Conservation (phyloP, 441 rosid genomes). For the Omphalea diandra region DNA sequence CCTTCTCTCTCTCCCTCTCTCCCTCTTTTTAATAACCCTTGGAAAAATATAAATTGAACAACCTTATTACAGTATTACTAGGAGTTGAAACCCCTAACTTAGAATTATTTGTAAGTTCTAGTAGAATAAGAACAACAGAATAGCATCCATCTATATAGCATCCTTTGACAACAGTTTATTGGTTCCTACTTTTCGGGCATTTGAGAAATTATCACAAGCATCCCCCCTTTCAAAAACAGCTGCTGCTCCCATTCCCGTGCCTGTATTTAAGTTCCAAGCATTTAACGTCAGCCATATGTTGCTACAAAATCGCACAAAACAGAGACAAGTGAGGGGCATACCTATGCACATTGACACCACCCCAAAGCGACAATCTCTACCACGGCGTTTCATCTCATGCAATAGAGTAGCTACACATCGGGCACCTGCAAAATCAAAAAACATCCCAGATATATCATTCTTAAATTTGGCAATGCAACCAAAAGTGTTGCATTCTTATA, state of each 20-base stretch:
- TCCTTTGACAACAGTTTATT: conserved; percentile 50
- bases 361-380: conserved; percentile 90
- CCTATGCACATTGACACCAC: conserved; percentile 99
- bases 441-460: background rate
- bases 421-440: conserved; percentile 52
- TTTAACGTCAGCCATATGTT: background rate
- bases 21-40: no score
- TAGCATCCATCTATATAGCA: conserved; percentile 25
- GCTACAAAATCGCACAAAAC: background rate
- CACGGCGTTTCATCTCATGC: conserved; percentile 98
- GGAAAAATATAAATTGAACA: background rate
- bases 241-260: conserved; percentile 99
- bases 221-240: conserved; percentile 95
- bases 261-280: conserved; percentile 35
- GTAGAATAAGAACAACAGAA: background rate
- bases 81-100: background rate
- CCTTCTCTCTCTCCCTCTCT: no score
- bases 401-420: conserved; percentile 90
- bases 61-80: background rate
- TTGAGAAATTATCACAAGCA: conserved; percentile 62
- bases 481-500: background rate
- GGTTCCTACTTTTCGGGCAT: conserved; percentile 51
- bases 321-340: conserved; percentile 17
- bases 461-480: no score
- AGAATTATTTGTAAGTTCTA: background rate